A percentile compares a stretch with the other conserved stretches of the same genome.
Evolutionary conservation across 495 filamentous ascomycete species (phyloP).

Genomic region (Tuber magnatum): DNA sequence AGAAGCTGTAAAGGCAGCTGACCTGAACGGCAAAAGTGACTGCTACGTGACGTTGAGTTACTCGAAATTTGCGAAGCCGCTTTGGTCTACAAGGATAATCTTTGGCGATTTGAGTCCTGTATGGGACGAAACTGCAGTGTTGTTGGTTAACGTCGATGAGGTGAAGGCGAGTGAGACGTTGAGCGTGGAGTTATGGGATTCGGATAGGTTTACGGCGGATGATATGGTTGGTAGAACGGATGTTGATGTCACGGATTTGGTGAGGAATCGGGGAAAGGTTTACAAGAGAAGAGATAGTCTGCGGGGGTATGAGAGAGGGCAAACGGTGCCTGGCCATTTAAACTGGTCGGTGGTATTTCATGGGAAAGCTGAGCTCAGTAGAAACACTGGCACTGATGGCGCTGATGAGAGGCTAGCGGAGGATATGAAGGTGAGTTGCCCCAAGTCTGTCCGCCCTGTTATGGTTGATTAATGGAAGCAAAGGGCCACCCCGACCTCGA

Average conservation of each 20-base stretch:
- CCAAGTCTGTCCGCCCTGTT: neutral
- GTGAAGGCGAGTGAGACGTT: slow-evolving; percentile 65
- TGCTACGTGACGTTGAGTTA: slow-evolving; percentile 64
- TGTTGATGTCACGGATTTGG: slow-evolving; percentile 57
- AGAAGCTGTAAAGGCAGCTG: slow-evolving; percentile 59
- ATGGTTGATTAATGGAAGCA: neutral
- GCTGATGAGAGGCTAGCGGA: slow-evolving; percentile 48
- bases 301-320: slow-evolving; percentile 52
- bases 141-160: slow-evolving; percentile 61
- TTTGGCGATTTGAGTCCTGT: slow-evolving; percentile 55
- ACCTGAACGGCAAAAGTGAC: slow-evolving; percentile 60
- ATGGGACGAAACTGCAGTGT: slow-evolving; percentile 61
- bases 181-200: slow-evolving; percentile 64
- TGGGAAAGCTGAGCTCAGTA: slow-evolving; percentile 52
- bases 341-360: slow-evolving; percentile 66
- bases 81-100: slow-evolving; percentile 57
- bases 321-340: slow-evolving; percentile 62
- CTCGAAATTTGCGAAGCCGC: slow-evolving; percentile 67
- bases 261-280: slow-evolving; percentile 51
- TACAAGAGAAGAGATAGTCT: slow-evolving; percentile 55
- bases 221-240: slow-evolving; percentile 66
- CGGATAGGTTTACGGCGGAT: slow-evolving; percentile 60
- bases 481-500: slow-evolving; percentile 11
- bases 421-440: slow-evolving; percentile 22
- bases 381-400: slow-evolving; percentile 49